These are phyloP conservation scores for Apophysomyces sp. DNA, from an alignment of 371 early-diverging fungal species.

Conservation along the genomic window DNA sequence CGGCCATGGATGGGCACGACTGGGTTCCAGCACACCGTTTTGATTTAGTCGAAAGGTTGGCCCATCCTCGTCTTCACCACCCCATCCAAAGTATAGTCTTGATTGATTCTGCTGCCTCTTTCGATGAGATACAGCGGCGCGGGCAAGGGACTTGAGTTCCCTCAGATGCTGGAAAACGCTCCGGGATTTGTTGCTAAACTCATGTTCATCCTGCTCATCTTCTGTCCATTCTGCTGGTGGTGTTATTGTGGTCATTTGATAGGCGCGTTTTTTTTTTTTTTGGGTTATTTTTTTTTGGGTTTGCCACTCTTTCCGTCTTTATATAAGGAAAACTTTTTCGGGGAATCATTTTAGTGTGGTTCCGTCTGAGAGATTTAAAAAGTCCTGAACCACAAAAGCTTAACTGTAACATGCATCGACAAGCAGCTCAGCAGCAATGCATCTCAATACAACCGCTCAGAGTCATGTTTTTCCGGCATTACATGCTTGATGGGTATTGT, in stretches of 20 bases:
- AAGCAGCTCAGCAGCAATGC: too few relatives aligned
- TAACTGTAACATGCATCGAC: too few relatives aligned
- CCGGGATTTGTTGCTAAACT: background rate
- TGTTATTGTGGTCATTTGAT: conserved; percentile 5
- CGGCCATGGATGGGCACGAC: conserved; percentile 7
- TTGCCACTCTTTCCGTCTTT: background rate
- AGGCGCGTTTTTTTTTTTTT: background rate
- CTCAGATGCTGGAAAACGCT: background rate
- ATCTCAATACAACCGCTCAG: too few relatives aligned
- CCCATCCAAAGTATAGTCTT: background rate
- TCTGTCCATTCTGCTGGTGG: background rate
- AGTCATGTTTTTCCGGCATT: too few relatives aligned
- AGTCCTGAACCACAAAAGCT: too few relatives aligned
- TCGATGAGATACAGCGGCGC: background rate
- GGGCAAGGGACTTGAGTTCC: background rate
- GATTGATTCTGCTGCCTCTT: background rate
- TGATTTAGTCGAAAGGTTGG: background rate
- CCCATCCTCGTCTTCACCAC: background rate
- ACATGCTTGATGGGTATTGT: too few relatives aligned
- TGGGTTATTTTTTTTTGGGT: background rate
- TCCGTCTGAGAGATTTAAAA: too few relatives aligned
- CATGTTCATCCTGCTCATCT: background rate
- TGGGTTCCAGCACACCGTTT: conserved; percentile 6
- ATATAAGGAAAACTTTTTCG: background rate
- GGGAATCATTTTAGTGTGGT: background rate